Base-by-base conservation (phyloP, 31 red algal genomes). In the Odonthalia washingtoniensis region DNA sequence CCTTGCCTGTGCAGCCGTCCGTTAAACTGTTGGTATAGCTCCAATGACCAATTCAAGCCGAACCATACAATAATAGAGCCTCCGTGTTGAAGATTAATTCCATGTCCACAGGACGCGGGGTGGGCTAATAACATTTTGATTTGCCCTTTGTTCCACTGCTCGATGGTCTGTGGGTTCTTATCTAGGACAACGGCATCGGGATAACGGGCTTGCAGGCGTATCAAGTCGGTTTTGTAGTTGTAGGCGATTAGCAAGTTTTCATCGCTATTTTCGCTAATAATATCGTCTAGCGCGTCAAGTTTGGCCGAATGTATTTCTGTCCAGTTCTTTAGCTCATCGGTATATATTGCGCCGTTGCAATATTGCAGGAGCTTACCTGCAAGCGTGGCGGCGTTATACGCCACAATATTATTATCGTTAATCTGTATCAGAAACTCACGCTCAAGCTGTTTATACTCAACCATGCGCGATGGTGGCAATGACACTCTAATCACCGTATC, bases 181-280 rank as follows among this genome's bases (percentile, higher is more conserved):
- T 62, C 53, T 16, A 62, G n/a, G 17, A 62, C 53, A n/a, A n/a
- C n/a, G 53, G n/a, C 53, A 62, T n/a, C 53, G 17, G 16, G 16
- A n/a, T 62, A 62, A 18, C 53, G 53, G 17, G 16, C 53, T 16
- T n/a, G 53, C 17, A 62, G 16, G 17, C 16, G 16, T n/a, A 16
- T 16, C 53, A n/a, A 16, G 17, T 62, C 53, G 53, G 53, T 18
- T 36, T 68, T 68, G 64, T 35, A 68, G 64, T 36, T n/a, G 53
- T 62, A 62, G 53, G 53, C 53, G 53, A 62, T 62, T n/a, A 62
- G 53, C 53, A 62, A 16, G 53, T 16, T 16, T 62, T 62, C 53
- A n/a, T n/a, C 53, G 53, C 17, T n/a, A 62, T 16, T n/a, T 62
- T 62, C 53, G 16, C n/a, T n/a, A n/a, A 62, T 62, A n/a, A 62